These are phyloP conservation scores for Ballota nigra DNA, from an alignment of 257 asterid species.

Conservation along the genomic window DNA sequence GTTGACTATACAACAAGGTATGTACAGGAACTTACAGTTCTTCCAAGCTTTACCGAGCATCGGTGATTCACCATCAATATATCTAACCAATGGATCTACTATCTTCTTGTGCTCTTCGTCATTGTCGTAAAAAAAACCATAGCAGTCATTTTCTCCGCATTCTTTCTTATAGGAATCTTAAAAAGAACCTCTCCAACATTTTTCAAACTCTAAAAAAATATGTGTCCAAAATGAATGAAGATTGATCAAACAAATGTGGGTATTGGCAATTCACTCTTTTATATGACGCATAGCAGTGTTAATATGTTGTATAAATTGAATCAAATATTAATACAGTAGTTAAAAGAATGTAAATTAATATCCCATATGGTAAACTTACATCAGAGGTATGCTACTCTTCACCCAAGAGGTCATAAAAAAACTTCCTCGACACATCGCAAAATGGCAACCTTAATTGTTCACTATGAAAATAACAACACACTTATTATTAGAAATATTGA, in stretches of 20 bases:
- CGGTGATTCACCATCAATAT: background rate
- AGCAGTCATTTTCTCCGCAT: background rate
- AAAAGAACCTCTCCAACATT: background rate
- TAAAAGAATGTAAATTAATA: background rate
- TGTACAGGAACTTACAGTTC: background rate
- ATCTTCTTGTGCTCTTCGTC: too few species aligned
- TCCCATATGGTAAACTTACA: background rate
- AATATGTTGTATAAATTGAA: background rate
- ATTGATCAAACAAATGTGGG: background rate
- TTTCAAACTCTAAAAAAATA: background rate
- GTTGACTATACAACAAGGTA: too few species aligned
- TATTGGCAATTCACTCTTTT: background rate
- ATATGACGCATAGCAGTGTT: background rate
- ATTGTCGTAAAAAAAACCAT: too few species aligned
- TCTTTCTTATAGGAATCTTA: background rate
- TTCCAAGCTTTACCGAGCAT: background rate
- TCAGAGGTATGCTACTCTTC: background rate
- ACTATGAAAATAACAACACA: background rate
- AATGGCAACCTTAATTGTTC: background rate
- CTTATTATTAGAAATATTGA: too few species aligned
- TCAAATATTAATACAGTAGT: background rate
- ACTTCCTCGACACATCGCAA: background rate
- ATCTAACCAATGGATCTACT: too few species aligned
- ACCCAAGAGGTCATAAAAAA: background rate
- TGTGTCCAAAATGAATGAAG: background rate